Evolutionary conservation across 495 filamentous ascomycete genomes (phyloP).

Genomic region (Penicillium alfredii): DNA sequence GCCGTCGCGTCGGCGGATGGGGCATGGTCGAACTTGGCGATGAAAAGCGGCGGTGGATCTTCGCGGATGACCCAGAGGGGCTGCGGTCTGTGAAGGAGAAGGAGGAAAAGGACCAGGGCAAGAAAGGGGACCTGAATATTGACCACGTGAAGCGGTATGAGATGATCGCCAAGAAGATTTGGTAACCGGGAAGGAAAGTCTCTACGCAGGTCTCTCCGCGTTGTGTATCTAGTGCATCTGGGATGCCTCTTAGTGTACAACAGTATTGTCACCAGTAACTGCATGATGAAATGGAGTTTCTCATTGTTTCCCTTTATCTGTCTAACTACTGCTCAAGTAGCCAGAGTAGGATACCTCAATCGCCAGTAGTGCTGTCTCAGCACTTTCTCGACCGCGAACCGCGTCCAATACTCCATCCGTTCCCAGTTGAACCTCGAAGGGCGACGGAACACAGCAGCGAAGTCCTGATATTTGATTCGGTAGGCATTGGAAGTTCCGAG

Average conservation of each 20-base stretch:
- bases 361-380: no score
- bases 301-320: no score
- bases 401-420: no score
- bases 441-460: no score
- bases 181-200: conserved; percentile 48
- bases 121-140: conserved; percentile 50
- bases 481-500: no score
- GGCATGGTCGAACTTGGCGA: conserved; percentile 84
- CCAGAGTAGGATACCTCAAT: no score
- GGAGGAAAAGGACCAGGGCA: conserved; percentile 57
- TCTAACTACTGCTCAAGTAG: no score
- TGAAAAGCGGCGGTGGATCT: conserved; percentile 80
- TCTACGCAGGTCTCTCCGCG: not conserved
- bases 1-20: conserved; percentile 71
- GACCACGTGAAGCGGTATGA: conserved; percentile 75
- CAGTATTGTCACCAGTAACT: no score
- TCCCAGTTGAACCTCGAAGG: no score
- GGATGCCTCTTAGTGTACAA: not conserved
- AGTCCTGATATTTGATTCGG: no score
- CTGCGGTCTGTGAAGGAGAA: conserved; percentile 61
- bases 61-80: conserved; percentile 74
- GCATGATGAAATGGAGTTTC: no score
- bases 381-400: no score
- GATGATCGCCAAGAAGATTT: conserved; percentile 93
- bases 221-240: not conserved